Evolutionary conservation across 164 flowering plant genomes (phyloP), one percentile per base, ranked within the genome.

Genomic region (Tinospora cordifolia): DNA sequence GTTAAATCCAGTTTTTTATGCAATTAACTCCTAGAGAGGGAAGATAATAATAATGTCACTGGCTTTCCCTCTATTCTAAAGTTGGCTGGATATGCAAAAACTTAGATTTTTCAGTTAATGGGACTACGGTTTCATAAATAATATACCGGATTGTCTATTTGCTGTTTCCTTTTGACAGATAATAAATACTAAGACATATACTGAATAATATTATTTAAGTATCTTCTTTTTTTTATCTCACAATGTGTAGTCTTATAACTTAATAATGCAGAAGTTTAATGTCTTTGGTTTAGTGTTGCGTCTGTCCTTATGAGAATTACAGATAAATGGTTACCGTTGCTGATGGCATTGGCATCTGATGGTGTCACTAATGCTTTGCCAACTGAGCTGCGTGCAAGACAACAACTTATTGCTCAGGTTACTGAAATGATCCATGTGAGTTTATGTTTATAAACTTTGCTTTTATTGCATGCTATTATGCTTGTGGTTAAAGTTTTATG

Each of bases 391-490:
- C 92, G 97, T 59, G 24, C 82, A 47, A 84, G 92, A 70, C 97
- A 90, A 68, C 97, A 88, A 70, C 65, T 78, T 69, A 88, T 94
- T 75, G 97, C 98, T 71, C 97, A 90, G 86, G 87, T 94, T 73
- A 92, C 97, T 22, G 98, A 94, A 79, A 92, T 94, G 98, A 90
- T 94, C 66, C 98, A 94, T 90, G 98, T 93, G 3, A 79, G 96
- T 86, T 77, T 15, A 66, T 78, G 34, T 24, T 38, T 10, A 25
- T 74, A 63, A 30, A 17, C 19, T 67, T 71, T 58, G 6, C 24
- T 66, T 69, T 47, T 73, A 57, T 63, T 54, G 19, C 26, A 30
- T 40, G 27, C 64, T 70, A 46, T 71, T 10, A 44, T 60, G 51
- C n/a, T 62, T 63, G 19, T 54, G n/a, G 59, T 54, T 54, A 54